Evolutionary conservation across 73 alveolate genomes (phyloP), one percentile per base, ranked within the genome.

Genomic region (Paramecium caudatum): DNA sequence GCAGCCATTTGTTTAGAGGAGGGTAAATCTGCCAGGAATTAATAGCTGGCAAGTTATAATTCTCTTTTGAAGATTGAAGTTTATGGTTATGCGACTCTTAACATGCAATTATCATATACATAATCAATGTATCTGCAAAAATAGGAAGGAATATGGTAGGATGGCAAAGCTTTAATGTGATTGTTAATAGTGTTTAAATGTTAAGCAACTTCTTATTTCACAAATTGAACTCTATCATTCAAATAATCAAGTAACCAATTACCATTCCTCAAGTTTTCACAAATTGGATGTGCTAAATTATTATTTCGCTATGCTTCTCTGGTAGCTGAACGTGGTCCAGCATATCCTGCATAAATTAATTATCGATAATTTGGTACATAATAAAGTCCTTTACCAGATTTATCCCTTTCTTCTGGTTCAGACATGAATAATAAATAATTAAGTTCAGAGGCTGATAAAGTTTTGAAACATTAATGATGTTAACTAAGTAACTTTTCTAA

Each of bases 191-290:
- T 23, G 16, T 69, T 46, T 3, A 90, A 19, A 3, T 45, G 33
- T 10, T 78, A 27, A n/a, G 82, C 37, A 0, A 46, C 33, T 25
- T 74, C 39, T 4, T 80, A 41, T 5, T 61, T 25, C 7, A 27
- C n/a, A 46, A 47, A 23, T 61, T 39, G 27, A 0, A 86, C 69
- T 82, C 99, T 95, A 50, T 91, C 90, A 6, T 91, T 68, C 15
- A 96, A 81, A 90, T 97, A 98, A 50, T 98, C 98, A 33, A 98
- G 47, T 41, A 94, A 82, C 99, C 99, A 98, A 90, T 98, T 93
- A n/a, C 99, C 99, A 21, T 92, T 84, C 82, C 99, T 94, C 2
- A 98, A 68, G 88, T 97, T 98, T 47, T 96, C 95, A 47, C 91
- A 91, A n/a, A 90, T 21, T 3, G 91, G 82, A 21, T 90, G 88